Evolutionary conservation across 2,329 filamentous ascomycete genomes (phyloP).

Genomic region (Epichloe aotearoae): DNA sequence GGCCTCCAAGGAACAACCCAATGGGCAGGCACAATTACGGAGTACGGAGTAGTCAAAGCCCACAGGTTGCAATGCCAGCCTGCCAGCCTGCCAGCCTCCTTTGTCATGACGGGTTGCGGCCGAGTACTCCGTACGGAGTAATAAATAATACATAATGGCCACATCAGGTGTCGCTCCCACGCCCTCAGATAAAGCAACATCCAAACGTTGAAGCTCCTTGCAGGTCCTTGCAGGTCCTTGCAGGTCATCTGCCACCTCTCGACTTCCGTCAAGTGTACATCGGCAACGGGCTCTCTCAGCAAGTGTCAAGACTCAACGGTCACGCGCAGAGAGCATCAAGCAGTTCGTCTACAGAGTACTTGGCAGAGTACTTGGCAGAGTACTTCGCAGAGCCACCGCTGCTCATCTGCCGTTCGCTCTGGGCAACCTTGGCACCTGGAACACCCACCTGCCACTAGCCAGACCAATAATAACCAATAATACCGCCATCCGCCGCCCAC

Average conservation of each 20-base stretch:
- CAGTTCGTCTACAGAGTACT: not conserved
- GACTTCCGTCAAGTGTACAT: too few species aligned
- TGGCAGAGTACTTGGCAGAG: not conserved
- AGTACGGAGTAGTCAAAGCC: too few species aligned
- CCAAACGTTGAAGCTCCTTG: not conserved
- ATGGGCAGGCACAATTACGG: not conserved
- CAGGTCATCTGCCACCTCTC: not conserved
- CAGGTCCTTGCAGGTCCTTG: not conserved
- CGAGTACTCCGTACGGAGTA: not conserved
- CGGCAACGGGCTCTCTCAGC: not conserved
- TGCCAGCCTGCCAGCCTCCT: not conserved
- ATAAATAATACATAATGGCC: not conserved
- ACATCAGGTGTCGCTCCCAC: not conserved
- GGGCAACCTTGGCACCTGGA: constrained; percentile 1
- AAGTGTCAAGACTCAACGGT: not conserved
- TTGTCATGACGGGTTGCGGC: not conserved
- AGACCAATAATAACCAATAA: too few species aligned
- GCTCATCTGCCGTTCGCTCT: not conserved
- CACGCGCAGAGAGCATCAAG: not conserved
- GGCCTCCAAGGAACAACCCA: not conserved
- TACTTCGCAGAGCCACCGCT: not conserved
- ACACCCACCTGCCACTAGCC: not conserved
- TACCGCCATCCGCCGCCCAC: not conserved
- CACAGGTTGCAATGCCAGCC: too few species aligned
- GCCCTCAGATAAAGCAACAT: too few species aligned